phyloP scores from a whole-genome alignment of 225 moss, liverwort and hornwort species.

The Polytrichum formosum region DNA sequence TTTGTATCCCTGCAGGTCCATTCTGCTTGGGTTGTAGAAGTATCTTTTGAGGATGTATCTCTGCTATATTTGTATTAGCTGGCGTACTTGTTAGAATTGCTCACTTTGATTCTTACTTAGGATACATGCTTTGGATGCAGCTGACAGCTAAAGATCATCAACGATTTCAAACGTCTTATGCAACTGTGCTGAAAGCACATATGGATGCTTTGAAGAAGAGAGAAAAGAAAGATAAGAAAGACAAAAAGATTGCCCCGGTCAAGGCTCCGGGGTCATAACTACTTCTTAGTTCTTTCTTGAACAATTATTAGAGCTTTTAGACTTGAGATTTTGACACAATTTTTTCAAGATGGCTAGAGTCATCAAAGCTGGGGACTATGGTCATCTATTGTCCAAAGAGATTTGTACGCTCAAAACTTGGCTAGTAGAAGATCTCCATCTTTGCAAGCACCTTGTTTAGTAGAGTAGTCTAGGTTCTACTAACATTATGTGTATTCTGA shows the following conservation, averaged over 20 bases:
- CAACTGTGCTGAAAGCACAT: conserved; percentile 84
- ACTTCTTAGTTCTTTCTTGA: not conserved
- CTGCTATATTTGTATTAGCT: too few species aligned
- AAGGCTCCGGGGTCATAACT: conserved; percentile 43
- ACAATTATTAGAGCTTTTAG: not conserved
- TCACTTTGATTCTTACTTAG: too few species aligned
- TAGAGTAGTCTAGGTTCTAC: not conserved
- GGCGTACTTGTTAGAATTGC: too few species aligned
- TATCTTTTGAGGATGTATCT: too few species aligned
- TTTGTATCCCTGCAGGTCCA: too few species aligned
- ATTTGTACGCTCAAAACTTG: conserved; percentile 13
- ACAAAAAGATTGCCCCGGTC: conserved; percentile 38
- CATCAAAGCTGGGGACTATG: not conserved
- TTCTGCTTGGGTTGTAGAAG: too few species aligned
- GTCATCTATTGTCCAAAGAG: not conserved
- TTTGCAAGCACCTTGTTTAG: conserved; percentile 8
- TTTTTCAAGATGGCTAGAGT: not conserved
- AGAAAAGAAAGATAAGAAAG: conserved; percentile 75
- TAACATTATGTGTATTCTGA: not conserved
- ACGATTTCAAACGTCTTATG: conserved; percentile 80
- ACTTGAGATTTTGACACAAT: not conserved
- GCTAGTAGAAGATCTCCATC: conserved; percentile 1
- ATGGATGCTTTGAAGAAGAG: conserved; percentile 89
- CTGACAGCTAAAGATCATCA: conserved; percentile 80
- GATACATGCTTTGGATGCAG: conserved; percentile 30